Evolutionary conservation across 2,329 filamentous ascomycete genomes (phyloP), one percentile per base, ranked within the genome.

Genomic region (Dryadomyces quercivorus): DNA sequence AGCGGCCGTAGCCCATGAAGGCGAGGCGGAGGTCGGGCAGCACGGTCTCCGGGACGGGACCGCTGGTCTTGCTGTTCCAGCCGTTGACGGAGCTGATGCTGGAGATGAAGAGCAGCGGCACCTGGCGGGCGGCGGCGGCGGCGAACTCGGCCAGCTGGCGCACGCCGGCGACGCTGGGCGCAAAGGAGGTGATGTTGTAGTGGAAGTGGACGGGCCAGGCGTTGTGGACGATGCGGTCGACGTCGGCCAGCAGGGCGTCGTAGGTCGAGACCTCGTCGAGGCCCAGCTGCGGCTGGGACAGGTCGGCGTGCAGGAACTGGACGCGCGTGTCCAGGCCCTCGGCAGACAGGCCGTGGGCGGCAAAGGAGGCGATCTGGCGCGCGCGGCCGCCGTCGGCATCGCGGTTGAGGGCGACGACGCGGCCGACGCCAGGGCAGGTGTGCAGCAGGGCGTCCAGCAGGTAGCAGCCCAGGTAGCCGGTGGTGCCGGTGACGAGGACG

Each of bases 171-270:
- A 81, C 70, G 58, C 78, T 72, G 0, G 72, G 67, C 59, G 75
- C 72, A 54, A 80, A 81, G 0, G 70, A 75, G 22, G 69, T 65
- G 7, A 78, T 56, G 0, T 70, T 64, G 18, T 77, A 69, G 61
- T 75, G 78, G 61, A 74, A 76, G 62, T 77, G 76, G 64, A 81
- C 78, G 0, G 72, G 73, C 73, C 75, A 79, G 7, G 76, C 75
- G 58, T 76, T 79, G 63, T 81, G 77, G 53, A 77, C 72, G 18
- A 79, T 64, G 15, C 69, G 68, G 52, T 76, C 73, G 0, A 68
- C 68, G 1, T 71, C 64, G 8, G 61, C 50, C 4, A 72, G 62
- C 0, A 77, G 61, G 1, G 67, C 61, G 44, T 65, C 45, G 63
- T 71, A 69, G 1, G 63, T n/a, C 64, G 0, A 65, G 61, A 31